Percentiles rank a stretch among this genome's conserved stretches.
Conservation (phyloP, 1,284 basidiomycete species). For the Fomes fomentarius region DNA sequence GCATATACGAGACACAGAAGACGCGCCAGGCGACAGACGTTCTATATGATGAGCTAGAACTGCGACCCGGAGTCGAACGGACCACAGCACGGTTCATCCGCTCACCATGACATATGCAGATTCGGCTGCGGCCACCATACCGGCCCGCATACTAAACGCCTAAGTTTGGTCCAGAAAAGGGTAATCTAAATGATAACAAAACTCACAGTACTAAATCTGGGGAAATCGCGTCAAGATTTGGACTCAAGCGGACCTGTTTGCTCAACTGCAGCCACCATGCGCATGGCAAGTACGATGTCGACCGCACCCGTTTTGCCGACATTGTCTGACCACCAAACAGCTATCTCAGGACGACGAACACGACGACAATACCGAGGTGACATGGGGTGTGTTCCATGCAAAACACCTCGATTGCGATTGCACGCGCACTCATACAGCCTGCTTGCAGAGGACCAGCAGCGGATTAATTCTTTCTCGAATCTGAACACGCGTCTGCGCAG, state of each 20-base stretch:
- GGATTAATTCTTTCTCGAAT: constrained; percentile 93
- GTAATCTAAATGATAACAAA: not conserved
- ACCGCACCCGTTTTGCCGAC: not conserved
- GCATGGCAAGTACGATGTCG: constrained; percentile 49
- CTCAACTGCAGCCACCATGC: constrained; percentile 42
- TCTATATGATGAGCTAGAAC: no score
- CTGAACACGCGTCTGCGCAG: constrained; percentile 80
- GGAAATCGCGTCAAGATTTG: not conserved
- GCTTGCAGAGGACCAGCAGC: constrained; percentile 84
- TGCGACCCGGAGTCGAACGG: no score
- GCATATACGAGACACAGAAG: not conserved
- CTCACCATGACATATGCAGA: no score
- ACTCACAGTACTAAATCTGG: no score
- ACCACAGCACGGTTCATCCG: no score
- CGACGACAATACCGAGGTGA: constrained; percentile 86
- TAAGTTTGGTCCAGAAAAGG: no score
- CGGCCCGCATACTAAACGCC: no score
- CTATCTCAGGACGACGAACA: constrained; percentile 79
- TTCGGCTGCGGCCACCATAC: no score
- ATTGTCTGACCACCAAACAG: constrained; percentile 37
- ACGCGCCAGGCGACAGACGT: no score
- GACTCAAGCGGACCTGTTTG: not conserved
- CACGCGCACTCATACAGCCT: not conserved
- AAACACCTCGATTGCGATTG: not conserved
- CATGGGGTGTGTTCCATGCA: constrained; percentile 71